Base-by-base conservation (phyloP, 441 rosid species). In the Kokia cookei region DNA sequence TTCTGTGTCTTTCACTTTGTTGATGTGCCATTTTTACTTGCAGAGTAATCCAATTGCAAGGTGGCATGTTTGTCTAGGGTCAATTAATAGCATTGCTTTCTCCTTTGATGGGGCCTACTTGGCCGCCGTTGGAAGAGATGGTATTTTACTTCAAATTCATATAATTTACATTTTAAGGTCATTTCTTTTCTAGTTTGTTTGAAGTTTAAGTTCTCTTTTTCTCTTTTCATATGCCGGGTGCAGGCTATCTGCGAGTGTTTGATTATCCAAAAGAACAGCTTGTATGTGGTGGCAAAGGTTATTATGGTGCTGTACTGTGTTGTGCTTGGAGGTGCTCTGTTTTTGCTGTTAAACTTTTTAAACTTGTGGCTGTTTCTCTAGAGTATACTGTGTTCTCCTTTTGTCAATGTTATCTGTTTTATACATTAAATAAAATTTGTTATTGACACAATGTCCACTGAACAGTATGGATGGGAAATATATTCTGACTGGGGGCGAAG, bases 51-150 rank as follows among this genome's bases (percentile, higher is more conserved):
- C 99, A 55, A 79, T 93, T 73, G 93, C 98, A n/a, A 91, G 99
- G 80, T 96, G 99, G 99, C 99, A 96, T 87, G 84, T 93, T 61
- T 85, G 98, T 84, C 97, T 85, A 84, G 96, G 98, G 79, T 81
- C 99, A 78, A 87, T 96, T 40, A 96, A 96, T 75, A 79, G 93
- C 86, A 85, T 93, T 75, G 84, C 92, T 73, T 96, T 93, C 88
- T 96, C 99, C 15, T 72, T 77, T 53, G 99, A 96, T 47, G 98
- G 98, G 50, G 32, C 89, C 73, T 83, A 90, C 85, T 85, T 96
- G 77, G 97, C 99, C 4, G 87, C 93, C 70, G 95, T 92, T 84
- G 99, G 99, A 87, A 92, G 99, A 90, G 98, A 96, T 84, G 99
- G 99, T 96, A 86, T 47, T n/a, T n/a, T 40, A 51, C 72, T 19